phyloP scores from a whole-genome alignment of 192 early-diverging fungal genomes.

The Lunasporangiospora selenospora region DNA sequence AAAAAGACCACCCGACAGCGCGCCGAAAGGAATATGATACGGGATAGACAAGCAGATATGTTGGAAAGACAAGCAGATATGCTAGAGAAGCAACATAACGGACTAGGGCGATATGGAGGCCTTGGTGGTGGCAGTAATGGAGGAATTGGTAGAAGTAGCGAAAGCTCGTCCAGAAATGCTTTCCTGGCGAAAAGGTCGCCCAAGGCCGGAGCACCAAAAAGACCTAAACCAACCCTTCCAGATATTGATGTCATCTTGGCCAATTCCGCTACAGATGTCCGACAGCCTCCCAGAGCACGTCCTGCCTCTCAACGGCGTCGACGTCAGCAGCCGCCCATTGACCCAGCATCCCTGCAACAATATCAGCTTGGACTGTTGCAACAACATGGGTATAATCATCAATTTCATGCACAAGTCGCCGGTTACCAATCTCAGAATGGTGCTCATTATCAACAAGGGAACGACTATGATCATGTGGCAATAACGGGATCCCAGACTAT shows the following conservation, averaged over 20 bases:
- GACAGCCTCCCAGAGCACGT: constrained; percentile 1
- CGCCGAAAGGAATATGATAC: not conserved
- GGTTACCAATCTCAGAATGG: too few relatives aligned
- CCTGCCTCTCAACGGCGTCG: too few relatives aligned
- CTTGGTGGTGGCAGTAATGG: not conserved
- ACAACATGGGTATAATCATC: too few relatives aligned
- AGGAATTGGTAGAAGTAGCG: not conserved
- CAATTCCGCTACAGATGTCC: constrained; percentile 11
- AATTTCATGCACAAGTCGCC: too few relatives aligned
- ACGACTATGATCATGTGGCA: too few relatives aligned
- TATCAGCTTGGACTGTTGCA: too few relatives aligned
- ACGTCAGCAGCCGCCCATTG: too few relatives aligned
- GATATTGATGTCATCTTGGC: constrained; percentile 22
- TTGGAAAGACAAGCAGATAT: constrained; percentile 1
- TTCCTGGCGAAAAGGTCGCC: not conserved
- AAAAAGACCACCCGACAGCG: constrained; percentile 10
- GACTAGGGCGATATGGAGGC: not conserved
- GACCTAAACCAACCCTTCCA: constrained; percentile 13
- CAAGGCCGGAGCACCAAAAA: not conserved
- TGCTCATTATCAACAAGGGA: too few relatives aligned
- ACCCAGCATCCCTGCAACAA: too few relatives aligned
- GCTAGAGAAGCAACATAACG: not conserved
- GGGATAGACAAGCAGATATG: not conserved
- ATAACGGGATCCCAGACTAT: too few relatives aligned
- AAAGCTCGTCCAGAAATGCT: too few relatives aligned